These are phyloP conservation scores for Alloteropsis semialata DNA, from an alignment of 176 grass and related monocot species.

Conservation along the genomic window DNA sequence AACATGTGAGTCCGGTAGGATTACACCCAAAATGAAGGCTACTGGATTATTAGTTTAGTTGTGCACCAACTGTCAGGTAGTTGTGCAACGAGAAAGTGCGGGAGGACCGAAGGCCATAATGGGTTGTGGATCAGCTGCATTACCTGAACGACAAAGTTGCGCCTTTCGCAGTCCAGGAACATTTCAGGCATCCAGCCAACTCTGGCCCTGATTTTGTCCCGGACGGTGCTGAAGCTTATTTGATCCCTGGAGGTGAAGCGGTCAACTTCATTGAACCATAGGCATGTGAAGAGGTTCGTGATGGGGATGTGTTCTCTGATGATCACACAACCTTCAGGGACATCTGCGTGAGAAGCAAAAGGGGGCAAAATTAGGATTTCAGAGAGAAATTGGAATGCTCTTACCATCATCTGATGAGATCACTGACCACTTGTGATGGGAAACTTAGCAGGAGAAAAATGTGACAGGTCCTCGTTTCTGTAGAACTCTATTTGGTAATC, in stretches of 20 bases:
- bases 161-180: constrained; percentile 93
- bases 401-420: neutral
- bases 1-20: constrained; percentile 16
- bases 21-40: neutral
- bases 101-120: neutral
- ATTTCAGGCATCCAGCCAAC: constrained; percentile 80
- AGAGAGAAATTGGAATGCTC: neutral
- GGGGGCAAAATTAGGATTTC: neutral
- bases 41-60: neutral
- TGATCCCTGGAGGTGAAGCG: constrained; percentile 95
- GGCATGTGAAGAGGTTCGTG: constrained; percentile 92
- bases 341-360: constrained; percentile 45
- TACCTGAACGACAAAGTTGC: constrained; percentile 96
- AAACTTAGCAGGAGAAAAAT: constrained; percentile 81
- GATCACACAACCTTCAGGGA: constrained; percentile 99
- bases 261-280: constrained; percentile 99
- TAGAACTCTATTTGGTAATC: constrained; percentile 97
- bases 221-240: constrained; percentile 93
- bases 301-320: constrained; percentile 94
- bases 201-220: constrained; percentile 82
- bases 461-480: constrained; percentile 79
- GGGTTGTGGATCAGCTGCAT: neutral
- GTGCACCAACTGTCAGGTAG: neutral
- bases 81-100: neutral
- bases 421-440: constrained; percentile 92